Evolutionary conservation across 306 rosid genomes (phyloP).

Genomic region (Chamaecrista fasciculata): DNA sequence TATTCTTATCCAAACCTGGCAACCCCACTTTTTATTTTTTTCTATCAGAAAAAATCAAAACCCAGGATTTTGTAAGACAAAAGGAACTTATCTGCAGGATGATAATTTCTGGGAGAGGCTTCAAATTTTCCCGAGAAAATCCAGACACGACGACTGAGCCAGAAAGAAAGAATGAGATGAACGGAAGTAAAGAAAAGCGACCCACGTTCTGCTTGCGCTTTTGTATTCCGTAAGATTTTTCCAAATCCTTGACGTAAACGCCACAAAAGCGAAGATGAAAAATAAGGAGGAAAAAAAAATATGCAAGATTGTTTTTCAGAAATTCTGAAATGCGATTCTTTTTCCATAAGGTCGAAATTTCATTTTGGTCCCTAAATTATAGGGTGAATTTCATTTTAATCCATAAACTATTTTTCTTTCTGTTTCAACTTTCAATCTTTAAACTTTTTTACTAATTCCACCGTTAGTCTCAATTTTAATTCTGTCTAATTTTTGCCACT

Average conservation of each 20-base stretch:
- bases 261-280: slow-evolving; percentile 40
- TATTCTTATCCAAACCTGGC: neutral
- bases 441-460: too few relatives aligned
- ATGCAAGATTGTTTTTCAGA: neutral
- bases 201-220: slow-evolving; percentile 29
- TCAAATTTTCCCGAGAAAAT: slow-evolving; percentile 34
- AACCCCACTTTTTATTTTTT: neutral
- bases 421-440: too few relatives aligned
- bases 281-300: neutral
- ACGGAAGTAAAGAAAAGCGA: slow-evolving; percentile 23
- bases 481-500: too few relatives aligned
- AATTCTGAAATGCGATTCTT: neutral
- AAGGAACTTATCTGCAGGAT: slow-evolving; percentile 47
- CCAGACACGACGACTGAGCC: slow-evolving; percentile 20
- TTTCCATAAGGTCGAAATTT: too few relatives aligned
- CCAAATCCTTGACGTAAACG: slow-evolving; percentile 60
- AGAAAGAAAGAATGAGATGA: slow-evolving; percentile 29
- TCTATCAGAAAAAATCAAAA: neutral
- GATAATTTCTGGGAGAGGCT: slow-evolving; percentile 30
- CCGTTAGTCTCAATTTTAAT: too few relatives aligned
- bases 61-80: slow-evolving; percentile 15
- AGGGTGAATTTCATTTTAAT: too few relatives aligned
- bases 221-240: slow-evolving; percentile 32
- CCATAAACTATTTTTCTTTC: too few relatives aligned
- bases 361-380: too few relatives aligned